Conservation (phyloP, 2,329 filamentous ascomycete genomes). For the Calonectria multiphialidica region DNA sequence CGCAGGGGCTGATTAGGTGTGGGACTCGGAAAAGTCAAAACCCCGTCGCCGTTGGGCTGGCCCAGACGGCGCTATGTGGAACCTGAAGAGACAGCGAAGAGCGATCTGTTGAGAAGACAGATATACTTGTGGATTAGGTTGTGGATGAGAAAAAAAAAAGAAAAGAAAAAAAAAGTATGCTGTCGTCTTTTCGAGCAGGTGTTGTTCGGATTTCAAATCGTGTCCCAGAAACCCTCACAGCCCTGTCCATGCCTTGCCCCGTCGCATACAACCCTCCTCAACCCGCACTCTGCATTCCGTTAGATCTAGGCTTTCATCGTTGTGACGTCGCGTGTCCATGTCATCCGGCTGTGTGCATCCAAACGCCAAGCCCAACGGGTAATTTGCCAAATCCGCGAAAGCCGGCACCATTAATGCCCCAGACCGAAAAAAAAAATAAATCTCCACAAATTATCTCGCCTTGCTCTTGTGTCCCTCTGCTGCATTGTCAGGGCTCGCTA, state of each 20-base stretch:
- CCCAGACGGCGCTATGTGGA: slow-evolving; percentile 15
- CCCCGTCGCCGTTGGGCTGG: slow-evolving; percentile 30
- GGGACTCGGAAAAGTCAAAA: slow-evolving; percentile 33
- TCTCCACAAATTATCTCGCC: slow-evolving; percentile 29
- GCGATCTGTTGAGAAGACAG: slow-evolving; percentile 33
- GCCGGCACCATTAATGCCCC: slow-evolving; percentile 25
- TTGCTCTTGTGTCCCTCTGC: slow-evolving; percentile 13
- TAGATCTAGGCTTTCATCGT: not conserved
- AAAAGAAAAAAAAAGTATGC: not conserved
- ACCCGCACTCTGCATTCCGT: not conserved
- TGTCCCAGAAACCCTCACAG: not conserved
- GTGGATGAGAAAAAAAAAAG: not conserved
- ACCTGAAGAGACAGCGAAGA: slow-evolving; percentile 35
- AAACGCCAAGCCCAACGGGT: slow-evolving; percentile 34
- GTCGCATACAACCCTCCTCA: not conserved
- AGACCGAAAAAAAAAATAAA: slow-evolving; percentile 7
- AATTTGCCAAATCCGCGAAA: slow-evolving; percentile 33
- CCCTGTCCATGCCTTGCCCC: not conserved
- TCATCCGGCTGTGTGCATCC: slow-evolving; percentile 21
- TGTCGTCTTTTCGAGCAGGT: not conserved
- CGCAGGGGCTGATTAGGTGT: slow-evolving; percentile 45
- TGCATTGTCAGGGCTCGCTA: not conserved
- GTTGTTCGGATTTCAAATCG: not conserved
- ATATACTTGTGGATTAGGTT: not conserved
- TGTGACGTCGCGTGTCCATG: slow-evolving; percentile 24